Evolutionary conservation across 2,329 filamentous ascomycete genomes (phyloP), one percentile per base, ranked within the genome.

Genomic region (Fusarium nygamai): DNA sequence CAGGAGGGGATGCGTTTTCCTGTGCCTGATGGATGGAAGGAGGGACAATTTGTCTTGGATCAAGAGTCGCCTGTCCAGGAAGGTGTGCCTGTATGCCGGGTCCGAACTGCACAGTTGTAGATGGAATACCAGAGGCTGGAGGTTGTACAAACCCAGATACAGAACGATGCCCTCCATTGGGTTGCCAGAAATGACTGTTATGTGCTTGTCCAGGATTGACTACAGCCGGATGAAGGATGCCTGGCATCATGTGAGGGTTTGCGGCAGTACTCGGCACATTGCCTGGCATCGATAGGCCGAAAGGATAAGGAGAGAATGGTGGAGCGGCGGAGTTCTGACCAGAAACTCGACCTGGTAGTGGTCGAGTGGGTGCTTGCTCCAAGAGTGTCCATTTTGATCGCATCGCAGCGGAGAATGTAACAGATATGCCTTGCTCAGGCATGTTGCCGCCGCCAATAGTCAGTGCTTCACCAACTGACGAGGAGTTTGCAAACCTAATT

Each of bases 331-430:
- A 19, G 12, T 53, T n/a, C 34, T 69, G 68, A 38, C 33, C 56
- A 31, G 36, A 34, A 34, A 48, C 48, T 60, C 50, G 51, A n/a
- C 58, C 27, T 41, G 39, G 19, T 22, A n/a, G n/a, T 24, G 51
- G 64, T 4, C 61, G 66, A 13, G 43, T 60, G 22, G 64, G 57
- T 19, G 61, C 57, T 24, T 64, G 51, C 13, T 51, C 33, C 16
- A 65, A 48, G 17, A 56, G 46, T 34, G 64, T 64, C 82, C 82
- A 83, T 65, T 82, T 83, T 5, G 81, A 83, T 33, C 80, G 74
- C 53, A 79, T 48, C 11, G 76, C 72, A 8, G 82, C 78, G 9
- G 67, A 67, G 34, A 83, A 78, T 20, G 6, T 47, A 27, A 83
- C 36, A 10, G 72, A 71, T 14, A 83, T 64, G 5, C 70, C 67